These are phyloP conservation scores for Punctularia strigosozonata DNA, from an alignment of 768 basidiomycete species.

Conservation along the genomic window DNA sequence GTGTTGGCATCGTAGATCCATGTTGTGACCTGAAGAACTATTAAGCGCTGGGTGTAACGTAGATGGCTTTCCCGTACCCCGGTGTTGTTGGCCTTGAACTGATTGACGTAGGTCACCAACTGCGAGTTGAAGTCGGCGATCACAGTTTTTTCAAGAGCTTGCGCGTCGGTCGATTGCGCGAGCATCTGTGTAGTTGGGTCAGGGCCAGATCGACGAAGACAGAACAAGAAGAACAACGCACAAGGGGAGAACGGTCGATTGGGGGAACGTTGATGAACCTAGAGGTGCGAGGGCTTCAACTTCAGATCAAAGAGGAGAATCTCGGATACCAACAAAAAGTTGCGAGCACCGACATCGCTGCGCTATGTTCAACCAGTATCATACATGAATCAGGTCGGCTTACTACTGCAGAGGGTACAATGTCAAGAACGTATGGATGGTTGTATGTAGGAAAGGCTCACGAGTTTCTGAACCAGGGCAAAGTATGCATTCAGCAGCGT, in stretches of 20 bases:
- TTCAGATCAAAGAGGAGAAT: too few species aligned
- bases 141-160: constrained; percentile 29
- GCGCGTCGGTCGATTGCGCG: constrained; percentile 25
- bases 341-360: constrained; percentile 43
- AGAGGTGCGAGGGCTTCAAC: too few species aligned
- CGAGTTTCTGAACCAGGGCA: constrained; percentile 34
- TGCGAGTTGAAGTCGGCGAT: constrained; percentile 41
- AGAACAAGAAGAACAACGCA: constrained; percentile 30
- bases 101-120: constrained; percentile 25
- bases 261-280: constrained; percentile 56
- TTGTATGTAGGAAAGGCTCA: constrained; percentile 13
- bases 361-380: constrained; percentile 18
- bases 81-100: constrained; percentile 30
- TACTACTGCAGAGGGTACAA: constrained; percentile 4
- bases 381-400: neutral
- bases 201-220: constrained; percentile 26
- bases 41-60: neutral
- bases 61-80: constrained; percentile 23
- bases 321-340: too few species aligned
- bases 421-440: neutral
- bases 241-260: constrained; percentile 43
- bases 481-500: constrained; percentile 38
- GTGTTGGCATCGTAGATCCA: constrained; percentile 40
- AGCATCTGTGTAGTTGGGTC: constrained; percentile 28
- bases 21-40: constrained; percentile 26